phyloP scores from a whole-genome alignment of 345 rosid species.

The Limnanthes douglasii region DNA sequence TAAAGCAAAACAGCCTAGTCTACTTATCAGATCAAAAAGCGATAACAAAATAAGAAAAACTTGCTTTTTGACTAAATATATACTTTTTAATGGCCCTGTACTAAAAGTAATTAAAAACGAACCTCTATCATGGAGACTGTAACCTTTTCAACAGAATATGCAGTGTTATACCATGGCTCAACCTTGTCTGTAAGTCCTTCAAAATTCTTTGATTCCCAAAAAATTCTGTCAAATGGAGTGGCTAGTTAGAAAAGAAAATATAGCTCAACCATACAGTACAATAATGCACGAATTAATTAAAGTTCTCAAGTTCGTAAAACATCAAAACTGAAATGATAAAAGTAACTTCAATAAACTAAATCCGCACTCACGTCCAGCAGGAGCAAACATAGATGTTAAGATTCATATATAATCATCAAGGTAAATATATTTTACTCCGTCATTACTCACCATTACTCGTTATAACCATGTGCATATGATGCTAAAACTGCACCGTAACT shows the following conservation, averaged over 20 bases:
- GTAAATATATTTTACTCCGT: too few species aligned
- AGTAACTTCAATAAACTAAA: background rate
- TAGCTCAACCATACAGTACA: too few species aligned
- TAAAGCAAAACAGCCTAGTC: too few species aligned
- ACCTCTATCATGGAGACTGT: slow-evolving; percentile 50
- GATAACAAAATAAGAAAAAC: too few species aligned
- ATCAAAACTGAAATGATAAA: background rate
- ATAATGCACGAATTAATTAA: background rate
- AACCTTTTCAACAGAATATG: slow-evolving; percentile 57
- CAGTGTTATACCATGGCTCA: slow-evolving; percentile 93
- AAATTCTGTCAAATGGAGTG: slow-evolving; percentile 37
- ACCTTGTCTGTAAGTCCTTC: slow-evolving; percentile 59
- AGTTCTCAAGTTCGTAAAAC: background rate
- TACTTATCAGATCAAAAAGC: slow-evolving; percentile 6
- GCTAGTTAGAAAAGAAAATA: slow-evolving; percentile 9
- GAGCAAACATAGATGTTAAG: too few species aligned
- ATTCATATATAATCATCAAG: too few species aligned
- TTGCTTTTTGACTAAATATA: too few species aligned
- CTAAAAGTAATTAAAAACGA: slow-evolving; percentile 8
- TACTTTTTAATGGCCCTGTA: too few species aligned
- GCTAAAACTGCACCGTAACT: too few species aligned
- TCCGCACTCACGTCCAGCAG: too few species aligned
- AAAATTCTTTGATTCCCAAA: slow-evolving; percentile 89
- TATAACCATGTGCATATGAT: too few species aligned
- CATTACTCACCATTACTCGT: too few species aligned